Evolutionary conservation across 2,329 filamentous ascomycete genomes (phyloP).

Genomic region (Botryosphaeria dothidea): DNA sequence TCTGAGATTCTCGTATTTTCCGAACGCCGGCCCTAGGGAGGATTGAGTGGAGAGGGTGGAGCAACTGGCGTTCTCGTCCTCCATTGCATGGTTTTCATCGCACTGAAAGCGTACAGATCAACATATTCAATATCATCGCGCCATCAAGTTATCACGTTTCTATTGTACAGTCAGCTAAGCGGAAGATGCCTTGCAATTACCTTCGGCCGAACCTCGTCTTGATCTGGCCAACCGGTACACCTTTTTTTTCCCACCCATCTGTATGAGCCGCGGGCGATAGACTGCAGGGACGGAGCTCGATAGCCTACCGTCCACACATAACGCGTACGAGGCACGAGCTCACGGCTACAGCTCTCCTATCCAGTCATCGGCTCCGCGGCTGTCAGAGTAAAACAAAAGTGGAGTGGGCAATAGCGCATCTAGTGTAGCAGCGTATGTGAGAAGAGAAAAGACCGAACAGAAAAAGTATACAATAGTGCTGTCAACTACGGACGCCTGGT

Average conservation of each 20-base stretch:
- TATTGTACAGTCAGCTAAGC: neutral
- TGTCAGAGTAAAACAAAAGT: neutral
- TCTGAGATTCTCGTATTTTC: neutral
- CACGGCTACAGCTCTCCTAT: neutral
- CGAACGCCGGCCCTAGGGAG: neutral
- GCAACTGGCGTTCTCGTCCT: neutral
- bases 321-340: neutral
- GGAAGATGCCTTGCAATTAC: neutral
- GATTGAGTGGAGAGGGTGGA: neutral
- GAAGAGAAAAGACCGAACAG: neutral
- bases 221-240: neutral
- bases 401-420: neutral
- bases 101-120: too few species aligned
- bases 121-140: too few species aligned
- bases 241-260: neutral
- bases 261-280: neutral
- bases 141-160: neutral
- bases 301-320: neutral
- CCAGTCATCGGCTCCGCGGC: neutral
- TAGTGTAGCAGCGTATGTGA: neutral
- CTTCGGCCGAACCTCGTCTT: neutral
- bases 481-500: neutral
- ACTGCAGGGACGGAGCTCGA: neutral
- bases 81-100: neutral
- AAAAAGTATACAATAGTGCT: neutral